Evolutionary conservation across 75 land plant species (phyloP).

Genomic region (Ceratopteris richardii): DNA sequence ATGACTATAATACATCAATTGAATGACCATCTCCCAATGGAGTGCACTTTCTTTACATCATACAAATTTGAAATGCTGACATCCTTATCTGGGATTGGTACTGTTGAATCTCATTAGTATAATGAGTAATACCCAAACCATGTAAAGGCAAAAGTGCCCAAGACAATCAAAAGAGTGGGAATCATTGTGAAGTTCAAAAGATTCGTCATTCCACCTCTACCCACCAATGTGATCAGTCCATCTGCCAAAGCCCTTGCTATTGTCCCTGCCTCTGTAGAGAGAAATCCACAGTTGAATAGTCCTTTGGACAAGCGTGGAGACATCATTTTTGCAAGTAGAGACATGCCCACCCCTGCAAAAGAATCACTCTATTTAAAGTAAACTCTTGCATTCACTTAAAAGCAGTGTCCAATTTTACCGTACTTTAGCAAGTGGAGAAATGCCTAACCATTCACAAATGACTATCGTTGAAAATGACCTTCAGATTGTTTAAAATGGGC

Average conservation of each 20-base stretch:
- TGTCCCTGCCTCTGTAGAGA: constrained; percentile 35
- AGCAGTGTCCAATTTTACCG: no score
- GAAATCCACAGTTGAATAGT: constrained; percentile 30
- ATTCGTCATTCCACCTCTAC: constrained; percentile 17
- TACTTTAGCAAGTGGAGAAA: no score
- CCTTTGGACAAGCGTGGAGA: constrained; percentile 26
- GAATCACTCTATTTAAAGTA: neutral
- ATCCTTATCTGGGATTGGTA: no score
- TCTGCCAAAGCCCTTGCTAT: constrained; percentile 30
- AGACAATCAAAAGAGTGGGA: constrained; percentile 14
- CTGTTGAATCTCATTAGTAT: constrained; percentile 11
- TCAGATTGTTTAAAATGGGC: neutral
- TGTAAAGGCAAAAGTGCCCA: constrained; percentile 18
- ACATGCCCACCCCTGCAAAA: constrained; percentile 31
- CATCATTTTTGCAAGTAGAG: constrained; percentile 29
- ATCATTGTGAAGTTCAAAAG: constrained; percentile 23
- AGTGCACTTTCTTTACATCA: no score
- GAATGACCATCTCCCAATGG: no score
- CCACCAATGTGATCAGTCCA: constrained; percentile 26
- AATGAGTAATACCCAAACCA: constrained; percentile 31
- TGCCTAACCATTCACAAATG: neutral
- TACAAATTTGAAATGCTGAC: no score
- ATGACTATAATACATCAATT: no score
- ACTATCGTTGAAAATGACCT: neutral
- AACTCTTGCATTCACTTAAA: no score